Evolutionary conservation across 2,329 filamentous ascomycete genomes (phyloP).

Genomic region (Sporothrix brasiliensis): DNA sequence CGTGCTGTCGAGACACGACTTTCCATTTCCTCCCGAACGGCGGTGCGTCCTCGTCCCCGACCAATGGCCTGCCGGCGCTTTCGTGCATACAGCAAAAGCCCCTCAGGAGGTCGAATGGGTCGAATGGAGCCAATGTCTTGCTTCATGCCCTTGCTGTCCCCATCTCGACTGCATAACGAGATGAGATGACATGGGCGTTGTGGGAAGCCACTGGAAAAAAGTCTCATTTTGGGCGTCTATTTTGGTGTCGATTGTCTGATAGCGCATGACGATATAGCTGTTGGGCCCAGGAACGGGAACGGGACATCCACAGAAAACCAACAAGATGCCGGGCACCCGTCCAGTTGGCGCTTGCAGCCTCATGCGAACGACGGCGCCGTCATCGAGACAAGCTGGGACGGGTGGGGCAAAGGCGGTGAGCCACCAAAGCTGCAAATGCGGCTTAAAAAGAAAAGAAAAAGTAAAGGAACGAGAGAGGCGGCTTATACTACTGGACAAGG

Average conservation of each 20-base stretch:
- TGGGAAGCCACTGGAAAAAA: background rate
- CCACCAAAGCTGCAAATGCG: background rate
- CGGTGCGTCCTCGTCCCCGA: background rate
- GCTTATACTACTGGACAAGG: background rate
- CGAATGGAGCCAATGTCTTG: constrained; percentile 22
- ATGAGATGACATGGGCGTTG: constrained; percentile 1
- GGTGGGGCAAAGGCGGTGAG: constrained; percentile 32
- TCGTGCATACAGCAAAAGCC: constrained; percentile 26
- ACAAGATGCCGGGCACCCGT: background rate
- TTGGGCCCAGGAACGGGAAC: constrained; percentile 10
- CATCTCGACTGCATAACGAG: constrained; percentile 8
- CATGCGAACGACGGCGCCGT: constrained; percentile 25
- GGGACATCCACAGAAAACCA: background rate
- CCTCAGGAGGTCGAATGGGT: background rate
- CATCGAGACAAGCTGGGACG: constrained; percentile 6
- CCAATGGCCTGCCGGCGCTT: constrained; percentile 32
- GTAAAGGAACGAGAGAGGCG: constrained; percentile 10
- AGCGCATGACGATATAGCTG: background rate
- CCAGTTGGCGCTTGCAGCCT: constrained; percentile 30
- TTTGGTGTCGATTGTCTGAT: background rate
- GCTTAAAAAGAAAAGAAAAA: constrained; percentile 26
- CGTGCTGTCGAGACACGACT: background rate
- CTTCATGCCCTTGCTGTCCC: background rate
- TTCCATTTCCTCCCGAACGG: background rate
- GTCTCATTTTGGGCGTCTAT: constrained; percentile 1